Evolutionary conservation across 345 rosid genomes (phyloP).

Genomic region (Anacardium occidentale): DNA sequence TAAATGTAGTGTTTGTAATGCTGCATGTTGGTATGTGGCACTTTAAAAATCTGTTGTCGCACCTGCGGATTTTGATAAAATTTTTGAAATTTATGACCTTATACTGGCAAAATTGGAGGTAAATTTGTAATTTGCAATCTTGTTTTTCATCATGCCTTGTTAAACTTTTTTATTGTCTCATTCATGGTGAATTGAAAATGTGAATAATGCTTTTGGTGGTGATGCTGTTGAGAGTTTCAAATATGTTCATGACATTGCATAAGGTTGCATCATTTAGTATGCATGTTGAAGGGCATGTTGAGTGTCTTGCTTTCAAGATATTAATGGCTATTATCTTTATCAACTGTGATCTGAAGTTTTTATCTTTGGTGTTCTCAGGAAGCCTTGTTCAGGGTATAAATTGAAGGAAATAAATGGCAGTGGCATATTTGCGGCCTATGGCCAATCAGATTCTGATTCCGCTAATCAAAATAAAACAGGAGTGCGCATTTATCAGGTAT

Average conservation of each 20-base stretch:
- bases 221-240: background rate
- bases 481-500: slow-evolving; percentile 67
- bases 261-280: background rate
- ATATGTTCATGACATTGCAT: background rate
- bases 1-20: background rate
- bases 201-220: background rate
- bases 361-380: slow-evolving; percentile 38
- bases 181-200: too few species aligned
- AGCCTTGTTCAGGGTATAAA: slow-evolving; percentile 81
- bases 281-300: background rate
- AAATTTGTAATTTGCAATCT: too few species aligned
- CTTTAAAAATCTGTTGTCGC: background rate
- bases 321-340: background rate
- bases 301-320: background rate
- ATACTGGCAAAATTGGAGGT: background rate
- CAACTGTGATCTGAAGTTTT: background rate
- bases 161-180: too few species aligned
- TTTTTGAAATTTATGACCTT: background rate
- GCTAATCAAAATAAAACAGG: slow-evolving; percentile 50
- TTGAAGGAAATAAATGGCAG: slow-evolving; percentile 89
- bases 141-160: too few species aligned
- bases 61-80: background rate
- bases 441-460: slow-evolving; percentile 48
- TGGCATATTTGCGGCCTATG: slow-evolving; percentile 56
- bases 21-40: background rate